Evolutionary conservation across 2,329 filamentous ascomycete genomes (phyloP), one percentile per base, ranked within the genome.

Genomic region (Penicillium expansum): DNA sequence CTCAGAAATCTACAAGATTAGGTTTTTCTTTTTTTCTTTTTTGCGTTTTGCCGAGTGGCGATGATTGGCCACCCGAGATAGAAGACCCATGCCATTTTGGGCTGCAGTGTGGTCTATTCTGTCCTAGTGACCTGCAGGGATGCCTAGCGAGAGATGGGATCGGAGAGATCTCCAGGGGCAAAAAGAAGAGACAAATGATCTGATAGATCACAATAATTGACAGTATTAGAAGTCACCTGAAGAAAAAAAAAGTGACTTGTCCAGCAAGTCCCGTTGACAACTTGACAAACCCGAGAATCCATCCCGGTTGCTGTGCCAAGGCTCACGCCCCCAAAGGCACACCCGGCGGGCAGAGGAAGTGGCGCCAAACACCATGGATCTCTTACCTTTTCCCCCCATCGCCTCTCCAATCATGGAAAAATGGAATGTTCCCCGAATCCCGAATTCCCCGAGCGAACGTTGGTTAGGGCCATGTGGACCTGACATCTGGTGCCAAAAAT

Each of bases 381-480:
- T 48, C 30, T 20, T 41, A 13, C 24, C 32, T 22, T 30, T 37
- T 13, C 24, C n/a, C 45, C 14, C 24, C 24, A 5, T 30, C 18
- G 42, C 14, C 29, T n/a, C 18, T 10, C 50, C 52, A 55, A 50
- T 49, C 45, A 29, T 29, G n/a, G 27, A 20, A 47, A 32, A 37
- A 18, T 24, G 5, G 39, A 45, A 44, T 22, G 54, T 33, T 52
- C 42, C 48, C 42, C 54, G 48, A 56, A 22, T 33, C 48, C 42
- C 54, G 48, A 56, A 22, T 27, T 27, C 33, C 33, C 48, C 48
- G 38, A 42, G 43, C 29, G 41, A 24, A 18, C 33, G 16, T 48
- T 18, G 32, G 48, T 30, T 55, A 13, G 33, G n/a, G 42, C 48
- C 54, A 52, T 56, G 48, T 56, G 54, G 54, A 52, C 13, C 41